These are phyloP conservation scores for Thamnidium elegans DNA, from an alignment of 192 early-diverging fungal species.

Conservation along the genomic window DNA sequence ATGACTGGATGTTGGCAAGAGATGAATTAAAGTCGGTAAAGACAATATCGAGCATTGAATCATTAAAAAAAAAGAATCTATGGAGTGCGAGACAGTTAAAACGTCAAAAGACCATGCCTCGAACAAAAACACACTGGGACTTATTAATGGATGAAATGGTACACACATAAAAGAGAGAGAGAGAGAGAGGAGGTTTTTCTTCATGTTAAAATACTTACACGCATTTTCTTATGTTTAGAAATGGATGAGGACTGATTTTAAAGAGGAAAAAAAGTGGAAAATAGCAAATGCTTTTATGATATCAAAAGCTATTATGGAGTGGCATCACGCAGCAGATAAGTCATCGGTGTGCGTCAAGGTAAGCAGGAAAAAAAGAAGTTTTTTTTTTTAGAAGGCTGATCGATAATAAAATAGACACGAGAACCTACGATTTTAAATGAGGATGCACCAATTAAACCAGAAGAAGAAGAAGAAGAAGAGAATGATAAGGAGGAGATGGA, in stretches of 20 bases:
- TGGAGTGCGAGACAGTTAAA: constrained; percentile 78
- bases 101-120: constrained; percentile 49
- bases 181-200: no score
- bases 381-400: no score
- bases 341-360: constrained; percentile 62
- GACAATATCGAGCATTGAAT: constrained; percentile 64
- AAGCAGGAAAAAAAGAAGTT: constrained; percentile 12
- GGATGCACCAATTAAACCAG: background rate
- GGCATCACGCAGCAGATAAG: constrained; percentile 71
- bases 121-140: constrained; percentile 73
- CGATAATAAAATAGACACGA: no score
- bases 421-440: background rate
- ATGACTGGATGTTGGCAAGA: constrained; percentile 78
- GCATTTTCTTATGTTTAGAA: constrained; percentile 50
- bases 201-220: no score
- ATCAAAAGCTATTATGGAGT: constrained; percentile 66
- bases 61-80: constrained; percentile 59
- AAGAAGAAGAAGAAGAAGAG: background rate
- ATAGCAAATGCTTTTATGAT: constrained; percentile 66
- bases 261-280: constrained; percentile 82
- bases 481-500: background rate
- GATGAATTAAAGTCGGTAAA: constrained; percentile 70
- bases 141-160: constrained; percentile 79
- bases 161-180: constrained; percentile 6
- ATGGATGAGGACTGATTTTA: constrained; percentile 81